Percentiles rank a stretch among this genome's conserved stretches.
phyloP scores from a whole-genome alignment of 805 yeast genomes.

The Candida stauntonica region DNA sequence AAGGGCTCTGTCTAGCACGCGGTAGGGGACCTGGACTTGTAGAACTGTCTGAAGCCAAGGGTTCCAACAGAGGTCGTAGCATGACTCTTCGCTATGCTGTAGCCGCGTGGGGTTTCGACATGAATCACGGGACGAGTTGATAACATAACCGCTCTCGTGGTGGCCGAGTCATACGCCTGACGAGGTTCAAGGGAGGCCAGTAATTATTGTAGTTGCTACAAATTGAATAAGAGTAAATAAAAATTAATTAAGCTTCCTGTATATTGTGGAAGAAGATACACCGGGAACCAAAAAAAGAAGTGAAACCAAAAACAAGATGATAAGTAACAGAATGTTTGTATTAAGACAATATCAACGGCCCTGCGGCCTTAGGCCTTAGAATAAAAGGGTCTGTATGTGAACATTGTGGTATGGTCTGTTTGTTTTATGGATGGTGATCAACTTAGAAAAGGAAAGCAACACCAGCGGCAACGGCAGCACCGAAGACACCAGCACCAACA shows the following conservation, averaged over 20 bases:
- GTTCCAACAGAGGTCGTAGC: too few relatives aligned
- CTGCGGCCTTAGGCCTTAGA: background rate
- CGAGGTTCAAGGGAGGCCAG: too few relatives aligned
- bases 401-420: constrained; percentile 10
- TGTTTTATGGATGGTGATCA: constrained; percentile 12
- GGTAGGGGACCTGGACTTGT: too few relatives aligned
- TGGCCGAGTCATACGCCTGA: too few relatives aligned
- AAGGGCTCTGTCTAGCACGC: too few relatives aligned
- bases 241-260: constrained; percentile 5
- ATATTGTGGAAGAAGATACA: constrained; percentile 9
- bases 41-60: too few relatives aligned
- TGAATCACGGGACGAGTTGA: too few relatives aligned
- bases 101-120: too few relatives aligned
- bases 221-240: too few relatives aligned
- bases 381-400: constrained; percentile 4
- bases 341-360: constrained; percentile 10
- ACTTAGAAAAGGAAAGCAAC: constrained; percentile 47
- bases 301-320: constrained; percentile 12
- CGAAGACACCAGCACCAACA: constrained; percentile 69
- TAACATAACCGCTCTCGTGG: too few relatives aligned
- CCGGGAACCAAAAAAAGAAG: constrained; percentile 11
- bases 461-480: constrained; percentile 86
- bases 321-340: constrained; percentile 16
- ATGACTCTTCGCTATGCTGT: too few relatives aligned
- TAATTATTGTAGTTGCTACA: too few relatives aligned